Percentiles rank a stretch among this genome's conserved stretches.
Conservation (phyloP, 1,139 yeast genomes). For the Suhomyces chickasaworum region DNA sequence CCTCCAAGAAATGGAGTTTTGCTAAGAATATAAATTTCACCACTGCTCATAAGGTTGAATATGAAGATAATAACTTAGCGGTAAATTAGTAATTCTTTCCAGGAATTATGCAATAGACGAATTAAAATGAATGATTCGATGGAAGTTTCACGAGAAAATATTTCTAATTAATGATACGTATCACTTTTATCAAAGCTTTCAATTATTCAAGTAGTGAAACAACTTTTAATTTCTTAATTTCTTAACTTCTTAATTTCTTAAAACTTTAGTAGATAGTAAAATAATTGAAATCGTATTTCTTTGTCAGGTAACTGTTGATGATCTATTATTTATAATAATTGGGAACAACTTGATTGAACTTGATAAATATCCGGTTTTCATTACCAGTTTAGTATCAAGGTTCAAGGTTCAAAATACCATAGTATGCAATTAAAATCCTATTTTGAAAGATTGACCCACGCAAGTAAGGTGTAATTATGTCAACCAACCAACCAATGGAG, state of each 20-base stretch:
- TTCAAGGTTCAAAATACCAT: not conserved
- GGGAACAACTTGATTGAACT: not conserved
- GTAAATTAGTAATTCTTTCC: not conserved
- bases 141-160: not conserved
- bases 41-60: not conserved
- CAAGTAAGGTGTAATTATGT: not conserved
- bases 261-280: too few species aligned
- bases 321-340: too few species aligned
- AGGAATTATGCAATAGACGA: not conserved
- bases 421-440: too few species aligned
- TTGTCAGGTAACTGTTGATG: too few species aligned
- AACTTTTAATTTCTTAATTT: too few species aligned
- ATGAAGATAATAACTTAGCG: not conserved
- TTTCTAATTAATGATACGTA: not conserved
- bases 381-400: not conserved
- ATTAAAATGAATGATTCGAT: not conserved
- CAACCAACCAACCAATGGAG: not conserved
- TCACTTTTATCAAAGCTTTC: too few species aligned
- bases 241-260: too few species aligned
- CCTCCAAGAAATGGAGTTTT: constrained; percentile 6
- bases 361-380: not conserved
- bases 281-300: too few species aligned
- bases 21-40: not conserved
- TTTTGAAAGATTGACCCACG: not conserved
- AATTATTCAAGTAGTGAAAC: too few species aligned